Conservation (phyloP, 2,329 filamentous ascomycete species). For the Curvularia eragrostidis region DNA sequence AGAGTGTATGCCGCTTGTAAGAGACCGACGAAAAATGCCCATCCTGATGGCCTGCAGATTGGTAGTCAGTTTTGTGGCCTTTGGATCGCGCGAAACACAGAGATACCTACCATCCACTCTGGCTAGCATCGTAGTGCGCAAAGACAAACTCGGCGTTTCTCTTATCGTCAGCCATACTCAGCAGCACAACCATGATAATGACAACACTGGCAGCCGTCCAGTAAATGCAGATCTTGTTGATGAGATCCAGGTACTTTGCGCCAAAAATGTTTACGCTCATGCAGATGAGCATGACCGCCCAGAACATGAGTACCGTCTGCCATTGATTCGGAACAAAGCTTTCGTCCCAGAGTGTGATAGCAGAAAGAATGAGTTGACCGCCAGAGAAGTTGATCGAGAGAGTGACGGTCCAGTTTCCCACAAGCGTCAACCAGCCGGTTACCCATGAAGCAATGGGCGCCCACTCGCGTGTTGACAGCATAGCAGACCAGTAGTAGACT, state of each 20-base stretch:
- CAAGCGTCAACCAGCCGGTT: conserved; percentile 73
- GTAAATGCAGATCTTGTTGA: conserved; percentile 76
- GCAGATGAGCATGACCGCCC: conserved; percentile 72
- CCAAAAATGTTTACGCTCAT: conserved; percentile 70
- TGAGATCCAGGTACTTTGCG: conserved; percentile 67
- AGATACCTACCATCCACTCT: conserved; percentile 65
- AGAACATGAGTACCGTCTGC: conserved; percentile 75
- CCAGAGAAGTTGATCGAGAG: conserved; percentile 73
- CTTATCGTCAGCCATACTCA: conserved; percentile 65
- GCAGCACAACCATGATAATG: conserved; percentile 71
- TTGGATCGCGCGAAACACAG: not conserved
- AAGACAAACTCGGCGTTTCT: conserved; percentile 71
- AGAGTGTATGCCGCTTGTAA: conserved; percentile 69
- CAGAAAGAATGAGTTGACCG: conserved; percentile 66
- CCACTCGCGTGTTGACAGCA: conserved; percentile 70
- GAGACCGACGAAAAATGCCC: conserved; percentile 75
- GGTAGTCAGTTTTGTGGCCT: conserved; percentile 5
- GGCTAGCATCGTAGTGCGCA: conserved; percentile 69
- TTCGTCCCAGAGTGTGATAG: conserved; percentile 73
- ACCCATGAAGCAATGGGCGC: conserved; percentile 73
- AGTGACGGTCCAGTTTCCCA: conserved; percentile 75
- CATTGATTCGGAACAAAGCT: conserved; percentile 70
- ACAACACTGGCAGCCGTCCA: conserved; percentile 72
- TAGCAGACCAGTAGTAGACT: conserved; percentile 74
- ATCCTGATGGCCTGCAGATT: conserved; percentile 63